Evolutionary conservation across 1,284 basidiomycete species (phyloP), one percentile per base, ranked within the genome.

Genomic region (Cryptococcus neoformans): DNA sequence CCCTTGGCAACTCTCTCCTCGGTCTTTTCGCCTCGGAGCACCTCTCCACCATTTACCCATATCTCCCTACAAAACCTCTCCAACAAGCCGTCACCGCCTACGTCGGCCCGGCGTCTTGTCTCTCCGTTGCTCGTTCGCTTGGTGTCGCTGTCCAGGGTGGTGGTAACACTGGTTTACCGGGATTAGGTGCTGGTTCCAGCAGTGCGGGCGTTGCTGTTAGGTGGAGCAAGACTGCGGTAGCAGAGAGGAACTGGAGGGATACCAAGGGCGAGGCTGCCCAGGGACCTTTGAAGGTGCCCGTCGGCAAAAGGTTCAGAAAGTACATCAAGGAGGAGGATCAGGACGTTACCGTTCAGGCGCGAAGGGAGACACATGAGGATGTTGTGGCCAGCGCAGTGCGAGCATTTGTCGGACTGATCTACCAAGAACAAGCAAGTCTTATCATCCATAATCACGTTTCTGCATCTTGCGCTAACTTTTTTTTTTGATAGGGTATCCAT

Each of bases 11-110:
- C 78, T 84, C 89, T 1, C 82, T 99, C 53, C 83, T 98, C 71
- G 95, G 95, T 52, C 82, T 98, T 42, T 91, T 98, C 66, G 89
- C 90, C 4, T 81, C 89, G 0, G 95, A 99, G 79, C 86, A 88
- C 72, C 78, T 98, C 37, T 83, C 90, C 58, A 81, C 87, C 7
- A 82, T 85, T 48, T 98, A 89, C 76, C 95, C 96, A 0, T 87
- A 96, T 74, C 82, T 99, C 21, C 95, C 95, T 1, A 92, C 91
- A 21, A 84, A 88, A 52, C 91, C 92, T 16, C 79, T 94, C 66
- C 94, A 96, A 78, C 87, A 89, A 7, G 92, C 90, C 8, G 84
- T 96, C 51, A 92, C 90, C 44, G 89, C 92, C 41, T 90, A 90
- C 74, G 93, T 95, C 28, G 95, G 95, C 3, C 87, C 90, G 9